Conservation (phyloP, 495 filamentous ascomycete genomes). For the Cairneyella variabilis region DNA sequence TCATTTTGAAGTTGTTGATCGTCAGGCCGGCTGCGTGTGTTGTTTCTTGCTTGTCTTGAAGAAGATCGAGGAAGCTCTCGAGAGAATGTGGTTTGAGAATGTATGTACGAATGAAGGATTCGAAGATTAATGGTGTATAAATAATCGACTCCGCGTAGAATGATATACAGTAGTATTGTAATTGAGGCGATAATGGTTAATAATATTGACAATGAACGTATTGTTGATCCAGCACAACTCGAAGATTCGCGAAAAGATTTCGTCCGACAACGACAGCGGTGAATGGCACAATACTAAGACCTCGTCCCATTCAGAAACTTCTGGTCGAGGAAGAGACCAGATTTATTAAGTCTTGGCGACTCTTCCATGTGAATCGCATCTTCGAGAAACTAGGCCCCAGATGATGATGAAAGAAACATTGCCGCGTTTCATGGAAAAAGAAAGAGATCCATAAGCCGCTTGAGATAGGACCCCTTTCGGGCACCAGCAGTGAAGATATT, state of each 20-base stretch:
- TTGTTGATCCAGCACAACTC: slow-evolving; percentile 8
- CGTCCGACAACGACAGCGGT: not conserved
- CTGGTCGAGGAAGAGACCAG: not conserved
- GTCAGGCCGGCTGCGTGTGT: not conserved
- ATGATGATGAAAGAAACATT: not conserved
- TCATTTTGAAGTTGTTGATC: slow-evolving; percentile 2
- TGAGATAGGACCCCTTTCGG: not conserved
- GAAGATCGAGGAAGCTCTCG: not conserved
- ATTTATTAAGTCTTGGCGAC: slow-evolving; percentile 4
- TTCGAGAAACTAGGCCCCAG: not conserved
- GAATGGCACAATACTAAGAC: slow-evolving; percentile 7
- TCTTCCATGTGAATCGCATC: not conserved
- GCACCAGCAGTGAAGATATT: not conserved
- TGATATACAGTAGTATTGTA: not conserved
- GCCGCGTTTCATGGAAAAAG: slow-evolving; percentile 2
- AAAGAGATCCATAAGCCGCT: not conserved
- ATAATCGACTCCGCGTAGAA: not conserved
- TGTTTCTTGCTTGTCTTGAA: slow-evolving; percentile 13
- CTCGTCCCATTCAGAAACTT: not conserved
- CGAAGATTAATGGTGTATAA: not conserved
- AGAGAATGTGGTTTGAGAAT: too few relatives aligned
- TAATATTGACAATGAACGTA: not conserved
- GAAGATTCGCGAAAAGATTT: not conserved
- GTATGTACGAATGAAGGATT: too few relatives aligned
- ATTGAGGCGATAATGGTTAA: not conserved